Evolutionary conservation across 2,329 filamentous ascomycete genomes (phyloP).

Genomic region (Cephalotrichum gorgonifer): DNA sequence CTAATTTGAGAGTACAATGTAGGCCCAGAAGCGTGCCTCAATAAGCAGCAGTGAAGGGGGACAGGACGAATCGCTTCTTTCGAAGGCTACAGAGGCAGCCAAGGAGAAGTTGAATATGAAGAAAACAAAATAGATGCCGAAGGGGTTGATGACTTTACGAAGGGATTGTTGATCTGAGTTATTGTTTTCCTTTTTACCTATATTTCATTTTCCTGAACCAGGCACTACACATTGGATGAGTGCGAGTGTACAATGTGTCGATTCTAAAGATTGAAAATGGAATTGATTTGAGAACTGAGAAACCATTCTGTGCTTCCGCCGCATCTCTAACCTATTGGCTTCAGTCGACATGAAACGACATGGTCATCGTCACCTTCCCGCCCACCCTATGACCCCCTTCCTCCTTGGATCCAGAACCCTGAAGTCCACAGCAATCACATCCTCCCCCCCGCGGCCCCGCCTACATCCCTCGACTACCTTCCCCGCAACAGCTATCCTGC

Average conservation of each 20-base stretch:
- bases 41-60: background rate
- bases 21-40: background rate
- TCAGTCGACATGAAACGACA: background rate
- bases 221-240: too few relatives aligned
- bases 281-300: too few relatives aligned
- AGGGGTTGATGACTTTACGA: too few relatives aligned
- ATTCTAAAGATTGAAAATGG: too few relatives aligned
- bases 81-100: background rate
- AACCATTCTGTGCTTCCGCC: too few relatives aligned
- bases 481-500: constrained; percentile 17
- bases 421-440: background rate
- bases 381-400: background rate
- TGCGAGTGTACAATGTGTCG: too few relatives aligned
- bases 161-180: too few relatives aligned
- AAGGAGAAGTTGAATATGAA: background rate
- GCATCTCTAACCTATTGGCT: too few relatives aligned
- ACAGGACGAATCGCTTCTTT: background rate
- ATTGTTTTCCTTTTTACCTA: too few relatives aligned
- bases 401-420: background rate
- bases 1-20: background rate
- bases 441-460: constrained; percentile 19
- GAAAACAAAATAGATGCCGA: too few relatives aligned
- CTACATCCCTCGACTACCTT: constrained; percentile 22
- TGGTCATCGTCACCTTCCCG: background rate
- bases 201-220: too few relatives aligned